These are phyloP conservation scores for Nepenthes alata DNA, from an alignment of 179 eudicot genomes.

Conservation along the genomic window DNA sequence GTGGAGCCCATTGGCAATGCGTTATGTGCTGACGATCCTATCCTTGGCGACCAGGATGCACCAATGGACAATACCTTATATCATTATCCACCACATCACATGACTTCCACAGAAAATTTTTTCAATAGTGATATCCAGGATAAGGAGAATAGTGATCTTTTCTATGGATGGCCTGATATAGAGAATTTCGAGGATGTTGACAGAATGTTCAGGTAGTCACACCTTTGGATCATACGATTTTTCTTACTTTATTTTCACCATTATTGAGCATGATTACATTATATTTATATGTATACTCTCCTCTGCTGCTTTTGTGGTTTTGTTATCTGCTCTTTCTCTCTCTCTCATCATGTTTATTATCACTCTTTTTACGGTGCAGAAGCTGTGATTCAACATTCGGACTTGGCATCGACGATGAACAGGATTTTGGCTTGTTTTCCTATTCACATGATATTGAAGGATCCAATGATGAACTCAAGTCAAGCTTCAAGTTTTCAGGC, in stretches of 20 bases:
- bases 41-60: conserved; percentile 25
- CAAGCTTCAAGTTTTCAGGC: conserved; percentile 32
- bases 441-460: conserved; percentile 52
- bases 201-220: conserved; percentile 66
- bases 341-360: neutral
- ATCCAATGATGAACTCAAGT: conserved; percentile 36
- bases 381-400: conserved; percentile 82
- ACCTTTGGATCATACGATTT: neutral
- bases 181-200: conserved; percentile 89
- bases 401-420: conserved; percentile 42
- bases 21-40: conserved; percentile 30
- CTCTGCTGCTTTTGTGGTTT: neutral
- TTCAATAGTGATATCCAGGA: conserved; percentile 30
- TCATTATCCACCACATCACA: conserved; percentile 32
- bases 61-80: conserved; percentile 29
- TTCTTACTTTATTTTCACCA: no score
- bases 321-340: neutral
- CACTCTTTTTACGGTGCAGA: conserved; percentile 22
- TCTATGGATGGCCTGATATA: conserved; percentile 72
- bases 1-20: conserved; percentile 21
- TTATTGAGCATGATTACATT: no score
- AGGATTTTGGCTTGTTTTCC: conserved; percentile 56
- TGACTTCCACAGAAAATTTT: conserved; percentile 36
- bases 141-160: conserved; percentile 49
- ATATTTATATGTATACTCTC: no score